Evolutionary conservation across 768 basidiomycete genomes (phyloP).

Genomic region (Rhizopogon rudus): DNA sequence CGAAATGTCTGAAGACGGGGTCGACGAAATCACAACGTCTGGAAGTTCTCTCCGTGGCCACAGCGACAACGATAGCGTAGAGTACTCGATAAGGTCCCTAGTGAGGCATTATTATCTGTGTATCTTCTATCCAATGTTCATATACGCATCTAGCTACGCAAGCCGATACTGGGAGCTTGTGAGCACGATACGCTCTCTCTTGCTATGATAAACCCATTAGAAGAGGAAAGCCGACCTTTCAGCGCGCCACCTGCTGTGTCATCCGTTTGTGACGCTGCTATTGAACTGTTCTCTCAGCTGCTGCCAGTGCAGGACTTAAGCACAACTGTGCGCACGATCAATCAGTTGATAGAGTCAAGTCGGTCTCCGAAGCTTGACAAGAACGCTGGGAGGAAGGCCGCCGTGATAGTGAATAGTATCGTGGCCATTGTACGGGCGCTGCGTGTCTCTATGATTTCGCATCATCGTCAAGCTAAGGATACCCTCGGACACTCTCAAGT

Average conservation of each 20-base stretch:
- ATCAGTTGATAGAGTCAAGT: conserved; percentile 57
- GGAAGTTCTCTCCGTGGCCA: conserved; percentile 24
- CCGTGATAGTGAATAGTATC: conserved; percentile 75
- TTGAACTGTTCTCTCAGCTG: conserved; percentile 80
- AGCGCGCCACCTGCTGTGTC: conserved; percentile 76
- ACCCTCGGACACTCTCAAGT: conserved; percentile 64
- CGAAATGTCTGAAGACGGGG: conserved; percentile 44
- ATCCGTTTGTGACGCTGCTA: conserved; percentile 81
- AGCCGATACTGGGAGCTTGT: conserved; percentile 75
- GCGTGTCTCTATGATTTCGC: conserved; percentile 45
- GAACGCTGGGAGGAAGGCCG: conserved; percentile 82
- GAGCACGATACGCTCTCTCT: conserved; percentile 83
- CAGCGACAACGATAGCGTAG: conserved; percentile 74
- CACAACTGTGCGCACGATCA: conserved; percentile 49
- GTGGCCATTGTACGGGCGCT: conserved; percentile 72
- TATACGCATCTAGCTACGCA: conserved; percentile 32
- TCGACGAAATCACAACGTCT: conserved; percentile 13
- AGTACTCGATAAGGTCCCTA: conserved; percentile 72
- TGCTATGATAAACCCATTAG: conserved; percentile 45
- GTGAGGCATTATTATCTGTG: conserved; percentile 36
- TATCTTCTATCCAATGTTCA: neutral
- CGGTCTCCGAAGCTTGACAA: conserved; percentile 78
- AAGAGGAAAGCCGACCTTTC: conserved; percentile 40
- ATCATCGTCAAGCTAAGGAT: conserved; percentile 58
- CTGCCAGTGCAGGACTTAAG: conserved; percentile 72